These are phyloP conservation scores for Pythium scleroteichum DNA, from an alignment of 352 stramenopile genomes.

Conservation along the genomic window DNA sequence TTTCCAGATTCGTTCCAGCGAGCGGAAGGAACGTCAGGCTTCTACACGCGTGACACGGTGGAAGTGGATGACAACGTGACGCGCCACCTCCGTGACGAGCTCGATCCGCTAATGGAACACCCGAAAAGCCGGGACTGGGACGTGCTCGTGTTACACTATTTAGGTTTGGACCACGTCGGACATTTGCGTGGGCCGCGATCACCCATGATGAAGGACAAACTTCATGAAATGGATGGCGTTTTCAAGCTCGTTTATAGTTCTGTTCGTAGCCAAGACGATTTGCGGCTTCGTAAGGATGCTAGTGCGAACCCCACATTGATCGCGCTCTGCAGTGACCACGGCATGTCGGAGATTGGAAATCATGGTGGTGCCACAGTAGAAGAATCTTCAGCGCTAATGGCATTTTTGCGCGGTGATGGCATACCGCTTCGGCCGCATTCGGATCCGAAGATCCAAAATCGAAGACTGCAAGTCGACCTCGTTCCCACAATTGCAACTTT, in stretches of 20 bases:
- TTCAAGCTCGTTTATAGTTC: conserved; percentile 60
- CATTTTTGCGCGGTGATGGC: conserved; percentile 66
- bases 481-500: conserved; percentile 73
- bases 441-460: conserved; percentile 7
- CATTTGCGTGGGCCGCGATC: conserved; percentile 82
- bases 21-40: conserved; percentile 79
- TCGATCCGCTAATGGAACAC: conserved; percentile 70
- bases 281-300: conserved; percentile 11
- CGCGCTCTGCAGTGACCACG: conserved; percentile 85
- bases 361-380: conserved; percentile 84
- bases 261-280: conserved; percentile 57
- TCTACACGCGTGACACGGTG: conserved; percentile 87
- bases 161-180: conserved; percentile 86
- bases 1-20: conserved; percentile 76
- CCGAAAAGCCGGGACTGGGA: conserved; percentile 81
- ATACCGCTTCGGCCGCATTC: conserved; percentile 13
- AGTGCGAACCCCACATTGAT: conserved; percentile 58
- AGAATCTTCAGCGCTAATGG: conserved; percentile 79
- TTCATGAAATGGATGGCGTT: conserved; percentile 83
- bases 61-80: conserved; percentile 89
- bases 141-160: conserved; percentile 83
- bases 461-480: conserved; percentile 69
- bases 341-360: conserved; percentile 89
- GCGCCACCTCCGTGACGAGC: conserved; percentile 77
- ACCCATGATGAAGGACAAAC: conserved; percentile 72